phyloP scores from a whole-genome alignment of 2,329 filamentous ascomycete species.

The Stromatinia cepivora region DNA sequence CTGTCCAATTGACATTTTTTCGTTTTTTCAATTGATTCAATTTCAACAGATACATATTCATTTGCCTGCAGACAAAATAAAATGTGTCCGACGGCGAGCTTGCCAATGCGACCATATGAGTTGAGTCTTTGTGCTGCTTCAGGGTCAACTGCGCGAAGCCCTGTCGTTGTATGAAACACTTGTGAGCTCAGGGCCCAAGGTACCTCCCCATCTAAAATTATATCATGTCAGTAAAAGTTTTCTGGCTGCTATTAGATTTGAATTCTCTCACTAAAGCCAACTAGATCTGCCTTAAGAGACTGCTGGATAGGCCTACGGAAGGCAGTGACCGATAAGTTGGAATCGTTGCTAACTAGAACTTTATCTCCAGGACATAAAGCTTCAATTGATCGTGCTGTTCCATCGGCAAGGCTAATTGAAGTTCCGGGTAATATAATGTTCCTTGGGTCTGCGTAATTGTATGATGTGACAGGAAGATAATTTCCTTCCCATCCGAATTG shows the following conservation, averaged over 20 bases:
- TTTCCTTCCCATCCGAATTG: not conserved
- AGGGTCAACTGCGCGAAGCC: not conserved
- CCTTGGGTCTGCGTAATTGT: not conserved
- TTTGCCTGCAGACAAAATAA: not conserved
- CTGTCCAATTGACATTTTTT: not conserved
- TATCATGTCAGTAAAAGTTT: not conserved
- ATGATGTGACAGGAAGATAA: constrained; percentile 1
- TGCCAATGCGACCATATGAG: constrained; percentile 6
- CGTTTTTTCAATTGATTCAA: not conserved
- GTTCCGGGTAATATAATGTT: not conserved
- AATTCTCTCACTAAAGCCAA: not conserved
- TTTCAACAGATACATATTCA: not conserved
- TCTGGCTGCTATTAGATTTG: not conserved
- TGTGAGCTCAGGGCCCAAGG: constrained; percentile 1
- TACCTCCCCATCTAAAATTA: not conserved
- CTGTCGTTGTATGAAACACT: not conserved
- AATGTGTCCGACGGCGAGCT: not conserved
- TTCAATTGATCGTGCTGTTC: not conserved
- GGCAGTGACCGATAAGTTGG: not conserved
- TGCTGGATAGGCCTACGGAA: not conserved
- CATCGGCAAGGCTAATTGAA: not conserved
- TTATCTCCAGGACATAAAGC: not conserved
- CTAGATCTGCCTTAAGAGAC: not conserved
- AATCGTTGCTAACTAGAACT: not conserved
- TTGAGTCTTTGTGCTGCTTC: not conserved